Base-by-base conservation (phyloP, 352 stramenopile genomes). In the Globisporangium viniferum region DNA sequence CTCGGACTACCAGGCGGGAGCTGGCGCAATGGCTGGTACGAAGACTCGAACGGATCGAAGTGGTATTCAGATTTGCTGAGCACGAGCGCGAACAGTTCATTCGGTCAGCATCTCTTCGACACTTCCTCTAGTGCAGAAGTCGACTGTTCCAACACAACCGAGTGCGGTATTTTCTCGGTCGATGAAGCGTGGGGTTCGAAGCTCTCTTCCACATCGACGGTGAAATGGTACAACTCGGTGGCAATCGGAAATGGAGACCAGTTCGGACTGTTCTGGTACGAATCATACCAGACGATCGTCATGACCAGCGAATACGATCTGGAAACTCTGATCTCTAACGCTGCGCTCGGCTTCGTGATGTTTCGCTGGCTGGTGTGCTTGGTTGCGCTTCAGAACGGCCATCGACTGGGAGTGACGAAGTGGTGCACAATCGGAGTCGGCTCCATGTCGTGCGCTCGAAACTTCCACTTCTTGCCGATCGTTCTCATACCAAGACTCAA, bases 11-110 rank as follows among this genome's bases (percentile, higher is more conserved):
- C 39, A 22, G 53, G 29, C 15, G 64, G 67, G 15, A 39, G 15
- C 20, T 82, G 75, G 75, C 62, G 59, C 27, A 75, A 82, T 35
- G 75, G 75, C 35, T 82, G 75, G 75, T 78, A 74, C 18, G 62
- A 74, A 53, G 54, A 73, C 18, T 27, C 20, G 22, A 49, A 29
- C 0, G 63, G 70, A 12, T 56, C 46, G 2, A 71, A 69, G 20
- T 82, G 76, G 76, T 72, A 75, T 33, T 53, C 68, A 3, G 66
- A 78, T 24, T 18, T 78, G 5, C 41, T 82, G 9, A 78, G 66
- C 44, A 80, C 70, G 0, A 54, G 44, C 24, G 20, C 39, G 8
- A 65, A 61, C 29, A 56, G 20, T 18, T 64, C 57, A 20, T 69
- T 70, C 27, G 58, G 62, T 9, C 46, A 73, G 18, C 64, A 48